Base-by-base conservation (phyloP, 2,329 filamentous ascomycete genomes). In the Hymenoscyphus fraxineus region DNA sequence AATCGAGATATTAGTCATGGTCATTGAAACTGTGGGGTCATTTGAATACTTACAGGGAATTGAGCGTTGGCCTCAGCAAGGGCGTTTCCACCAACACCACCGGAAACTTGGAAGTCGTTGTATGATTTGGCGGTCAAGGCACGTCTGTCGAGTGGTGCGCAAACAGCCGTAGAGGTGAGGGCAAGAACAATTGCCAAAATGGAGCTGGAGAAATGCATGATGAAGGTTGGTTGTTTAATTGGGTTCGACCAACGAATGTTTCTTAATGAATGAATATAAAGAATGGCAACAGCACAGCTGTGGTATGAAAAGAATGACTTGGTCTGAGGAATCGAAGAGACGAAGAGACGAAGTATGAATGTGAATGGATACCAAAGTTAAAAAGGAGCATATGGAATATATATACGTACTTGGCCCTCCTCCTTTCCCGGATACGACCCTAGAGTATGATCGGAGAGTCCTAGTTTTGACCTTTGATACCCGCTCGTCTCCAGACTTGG, bases 61-160 rank as follows among this genome's bases (percentile, higher is more conserved):
- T 82, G 81, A 61, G 80, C 79, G 57, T 82, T 76, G 62, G 83
- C 83, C 73, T 85, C 83, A 1, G 76, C 79, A 22, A 85, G 77
- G 13, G 82, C 83, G 57, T 85, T 80, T 61, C 84, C 83, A 27
- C 79, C 82, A 10, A 78, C 75, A 2, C 83, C 83, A 56, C 78
- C 79, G 0, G 82, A 82, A 59, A 86, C 76, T 68, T 80, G 79
- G 73, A 85, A 84, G 3, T 63, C 62, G 61, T 71, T 64, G 59
- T 71, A 72, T 19, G 68, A 60, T 57, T 65, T 57, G 3, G 57
- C 64, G 2, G 64, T 71, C 16, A 72, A 64, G 16, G 68, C 68
- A 55, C 61, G 61, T 19, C 47, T 65, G 40, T 38, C 47, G 62
- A 10, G 13, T 9, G 19, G 60, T 44, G 47, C 63, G 59, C 7